A percentile compares a stretch with the other conserved stretches of the same genome.
Evolutionary conservation across 2,329 filamentous ascomycete genomes (phyloP).

Genomic region (Amylocarpus encephaloides): DNA sequence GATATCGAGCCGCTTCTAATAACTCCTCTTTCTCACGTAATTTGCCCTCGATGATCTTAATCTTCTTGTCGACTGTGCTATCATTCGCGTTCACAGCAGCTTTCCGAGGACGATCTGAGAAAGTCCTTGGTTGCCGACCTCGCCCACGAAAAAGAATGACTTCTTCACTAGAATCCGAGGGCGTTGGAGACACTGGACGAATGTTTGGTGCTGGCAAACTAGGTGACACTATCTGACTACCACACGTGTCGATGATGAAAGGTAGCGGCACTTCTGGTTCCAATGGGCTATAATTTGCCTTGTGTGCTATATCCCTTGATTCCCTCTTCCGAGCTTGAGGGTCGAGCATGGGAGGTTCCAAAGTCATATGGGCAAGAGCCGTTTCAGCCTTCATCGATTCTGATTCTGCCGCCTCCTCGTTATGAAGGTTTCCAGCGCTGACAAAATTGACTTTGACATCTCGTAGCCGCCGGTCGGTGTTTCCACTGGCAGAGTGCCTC

Average conservation of each 20-base stretch:
- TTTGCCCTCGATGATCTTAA: constrained; percentile 27
- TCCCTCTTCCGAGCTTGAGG: neutral
- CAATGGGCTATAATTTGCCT: too few relatives aligned
- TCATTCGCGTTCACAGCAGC: neutral
- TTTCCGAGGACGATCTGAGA: constrained; percentile 5
- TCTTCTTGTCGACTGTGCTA: constrained; percentile 23
- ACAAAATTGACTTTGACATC: constrained; percentile 53
- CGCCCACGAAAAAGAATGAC: constrained; percentile 62
- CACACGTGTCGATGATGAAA: constrained; percentile 34
- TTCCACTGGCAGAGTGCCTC: constrained; percentile 40
- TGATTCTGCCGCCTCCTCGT: constrained; percentile 24
- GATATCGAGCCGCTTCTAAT: constrained; percentile 25
- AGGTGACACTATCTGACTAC: constrained; percentile 26
- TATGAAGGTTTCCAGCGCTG: constrained; percentile 46
- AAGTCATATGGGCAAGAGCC: constrained; percentile 23
- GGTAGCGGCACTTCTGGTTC: constrained; percentile 3
- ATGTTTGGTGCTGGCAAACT: constrained; percentile 29
- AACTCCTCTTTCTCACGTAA: constrained; percentile 24
- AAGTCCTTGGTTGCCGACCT: constrained; percentile 10
- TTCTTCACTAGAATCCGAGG: constrained; percentile 63
- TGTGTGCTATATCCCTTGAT: neutral
- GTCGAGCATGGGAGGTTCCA: constrained; percentile 10
- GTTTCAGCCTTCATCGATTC: neutral
- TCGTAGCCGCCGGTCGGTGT: constrained; percentile 44
- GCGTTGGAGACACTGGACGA: constrained; percentile 32